Base-by-base conservation (phyloP, 2,329 filamentous ascomycete genomes). In the Immersiporthe knoxdaviesiana region DNA sequence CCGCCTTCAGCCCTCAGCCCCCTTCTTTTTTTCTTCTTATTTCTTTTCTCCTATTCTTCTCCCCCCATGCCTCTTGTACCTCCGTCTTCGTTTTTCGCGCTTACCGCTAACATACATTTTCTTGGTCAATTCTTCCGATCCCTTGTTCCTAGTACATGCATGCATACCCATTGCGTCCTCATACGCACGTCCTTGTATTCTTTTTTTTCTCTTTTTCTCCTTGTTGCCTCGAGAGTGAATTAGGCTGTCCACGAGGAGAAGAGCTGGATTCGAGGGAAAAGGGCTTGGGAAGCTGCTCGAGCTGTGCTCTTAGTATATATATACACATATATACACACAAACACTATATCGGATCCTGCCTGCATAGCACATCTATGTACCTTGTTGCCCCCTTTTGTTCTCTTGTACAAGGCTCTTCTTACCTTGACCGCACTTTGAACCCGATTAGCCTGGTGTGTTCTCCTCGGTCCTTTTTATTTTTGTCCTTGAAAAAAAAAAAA, bases 101-200 rank as follows among this genome's bases (percentile, higher is more conserved):
- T 50, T 65, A 66, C 63, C 41, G 47, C 65, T 21, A 12, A 39
- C 63, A 52, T 70, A 58, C 66, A 65, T 68, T 63, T 60, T 52
- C 47, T 62, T 44, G 59, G 66, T 61, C 27, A 32, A 70, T 63
- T 66, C 32, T 58, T 60, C 66, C 69, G 69, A 65, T 18, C 60
- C 41, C 69, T 59, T 68, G 66, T 63, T 70, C 66, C 69, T 64
- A 59, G 66, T 62, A 35, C 39, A 32, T 7, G 44, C 44, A 47
- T 47, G 59, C 63, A 65, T 60, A 50, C 61, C 64, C 63, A 58
- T 37, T 64, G 61, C 58, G 21, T n/a, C 63, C 61, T 41, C 64
- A 37, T 39, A 62, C 62, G 18, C 30, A 37, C 30, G 32, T 37
- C 27, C 62, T 37, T 68, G n/a, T 39, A 52, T 32, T 65, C 64